Conservation (phyloP, 2,329 filamentous ascomycete species). For the Cytospora mali region DNA sequence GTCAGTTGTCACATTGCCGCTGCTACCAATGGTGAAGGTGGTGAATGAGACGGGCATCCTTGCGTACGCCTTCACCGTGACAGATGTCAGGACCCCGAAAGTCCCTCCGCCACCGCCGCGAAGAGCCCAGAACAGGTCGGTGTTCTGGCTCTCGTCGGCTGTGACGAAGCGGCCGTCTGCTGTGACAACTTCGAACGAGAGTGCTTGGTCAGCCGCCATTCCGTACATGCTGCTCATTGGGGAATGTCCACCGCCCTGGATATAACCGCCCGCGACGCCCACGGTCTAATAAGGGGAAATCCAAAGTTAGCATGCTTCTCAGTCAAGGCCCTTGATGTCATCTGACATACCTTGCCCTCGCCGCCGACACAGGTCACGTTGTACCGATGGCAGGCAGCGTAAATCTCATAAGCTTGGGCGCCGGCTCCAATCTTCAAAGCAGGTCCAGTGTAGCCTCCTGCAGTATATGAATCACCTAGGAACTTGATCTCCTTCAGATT, state of each 20-base stretch:
- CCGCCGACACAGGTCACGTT: slow-evolving; percentile 13
- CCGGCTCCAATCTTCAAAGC: slow-evolving; percentile 44
- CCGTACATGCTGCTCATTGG: slow-evolving; percentile 53
- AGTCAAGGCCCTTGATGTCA: background rate
- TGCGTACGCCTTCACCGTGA: slow-evolving; percentile 33
- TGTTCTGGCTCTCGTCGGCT: slow-evolving; percentile 42
- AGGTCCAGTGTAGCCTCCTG: slow-evolving; percentile 43
- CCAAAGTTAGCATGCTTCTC: background rate
- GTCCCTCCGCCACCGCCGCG: slow-evolving; percentile 44
- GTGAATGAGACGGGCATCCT: slow-evolving; percentile 30
- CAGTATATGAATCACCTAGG: slow-evolving; percentile 35
- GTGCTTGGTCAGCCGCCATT: slow-evolving; percentile 51
- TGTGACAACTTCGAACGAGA: slow-evolving; percentile 51
- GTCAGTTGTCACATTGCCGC: slow-evolving; percentile 52
- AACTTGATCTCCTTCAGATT: slow-evolving; percentile 38
- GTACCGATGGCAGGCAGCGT: background rate
- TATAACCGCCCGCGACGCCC: slow-evolving; percentile 51
- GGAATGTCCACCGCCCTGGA: slow-evolving; percentile 57
- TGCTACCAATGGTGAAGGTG: slow-evolving; percentile 40
- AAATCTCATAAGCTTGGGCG: slow-evolving; percentile 13
- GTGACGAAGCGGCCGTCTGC: slow-evolving; percentile 46
- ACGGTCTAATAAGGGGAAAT: slow-evolving; percentile 44
- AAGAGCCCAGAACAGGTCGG: slow-evolving; percentile 54
- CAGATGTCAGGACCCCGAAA: slow-evolving; percentile 38
- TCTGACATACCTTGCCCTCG: slow-evolving; percentile 9